Percentiles rank a stretch among this genome's conserved stretches.
phyloP scores from a whole-genome alignment of 306 rosid genomes.

The Sophora flavescens region DNA sequence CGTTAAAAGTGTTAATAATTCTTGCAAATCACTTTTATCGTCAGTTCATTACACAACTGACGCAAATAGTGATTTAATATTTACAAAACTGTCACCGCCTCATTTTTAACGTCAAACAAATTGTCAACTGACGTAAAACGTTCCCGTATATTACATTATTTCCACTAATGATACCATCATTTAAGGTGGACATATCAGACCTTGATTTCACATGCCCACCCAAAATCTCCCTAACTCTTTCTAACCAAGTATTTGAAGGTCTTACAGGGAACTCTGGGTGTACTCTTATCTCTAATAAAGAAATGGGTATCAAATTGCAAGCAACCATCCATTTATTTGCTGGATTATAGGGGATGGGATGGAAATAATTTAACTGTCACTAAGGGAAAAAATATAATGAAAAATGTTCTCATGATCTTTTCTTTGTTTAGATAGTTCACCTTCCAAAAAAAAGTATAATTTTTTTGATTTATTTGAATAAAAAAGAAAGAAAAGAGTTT shows the following conservation, averaged over 20 bases:
- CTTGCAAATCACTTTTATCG: no score
- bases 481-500: conserved; percentile 6
- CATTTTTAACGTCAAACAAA: no score
- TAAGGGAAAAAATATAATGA: neutral
- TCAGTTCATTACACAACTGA: no score
- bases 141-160: no score
- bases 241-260: no score
- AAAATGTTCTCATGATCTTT: conserved; percentile 21
- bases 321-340: neutral
- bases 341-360: conserved; percentile 2
- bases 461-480: conserved; percentile 12
- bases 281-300: neutral
- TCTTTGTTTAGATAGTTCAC: conserved; percentile 21
- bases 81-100: no score
- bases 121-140: no score
- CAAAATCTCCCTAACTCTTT: conserved; percentile 41
- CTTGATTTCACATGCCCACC: conserved; percentile 76
- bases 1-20: no score
- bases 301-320: conserved; percentile 18
- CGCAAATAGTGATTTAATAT: no score
- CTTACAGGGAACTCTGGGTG: neutral
- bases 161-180: conserved; percentile 78
- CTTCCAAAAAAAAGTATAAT: neutral
- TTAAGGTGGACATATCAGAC: conserved; percentile 91
- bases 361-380: conserved; percentile 13